phyloP scores from a whole-genome alignment of 2,329 filamentous ascomycete genomes.

The Ceratocystis colombiana region DNA sequence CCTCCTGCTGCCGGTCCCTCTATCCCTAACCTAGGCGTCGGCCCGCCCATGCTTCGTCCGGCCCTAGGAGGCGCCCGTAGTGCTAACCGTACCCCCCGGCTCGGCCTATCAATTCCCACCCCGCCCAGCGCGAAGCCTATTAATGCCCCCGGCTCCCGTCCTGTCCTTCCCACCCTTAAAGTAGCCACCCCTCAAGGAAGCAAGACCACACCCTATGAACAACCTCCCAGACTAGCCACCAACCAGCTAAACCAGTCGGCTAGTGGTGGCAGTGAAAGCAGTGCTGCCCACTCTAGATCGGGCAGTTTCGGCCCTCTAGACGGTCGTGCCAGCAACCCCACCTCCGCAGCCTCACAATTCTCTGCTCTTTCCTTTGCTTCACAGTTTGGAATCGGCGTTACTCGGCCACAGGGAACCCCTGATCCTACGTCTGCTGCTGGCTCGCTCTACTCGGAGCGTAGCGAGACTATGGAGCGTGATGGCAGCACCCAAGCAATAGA shows the following conservation, averaged over 20 bases:
- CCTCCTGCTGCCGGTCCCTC: slow-evolving; percentile 28
- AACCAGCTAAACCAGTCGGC: slow-evolving; percentile 53
- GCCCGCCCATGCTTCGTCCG: slow-evolving; percentile 70
- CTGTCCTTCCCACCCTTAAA: slow-evolving; percentile 67
- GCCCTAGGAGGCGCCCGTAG: slow-evolving; percentile 63
- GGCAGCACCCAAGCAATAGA: slow-evolving; percentile 67
- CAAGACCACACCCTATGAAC: slow-evolving; percentile 60
- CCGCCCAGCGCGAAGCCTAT: slow-evolving; percentile 75
- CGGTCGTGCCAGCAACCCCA: slow-evolving; percentile 66
- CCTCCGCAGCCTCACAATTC: slow-evolving; percentile 78
- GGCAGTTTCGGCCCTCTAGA: slow-evolving; percentile 74
- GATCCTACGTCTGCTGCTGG: slow-evolving; percentile 81
- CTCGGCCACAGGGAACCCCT: slow-evolving; percentile 56
- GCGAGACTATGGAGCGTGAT: slow-evolving; percentile 55
- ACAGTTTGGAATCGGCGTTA: slow-evolving; percentile 57
- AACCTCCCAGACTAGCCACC: slow-evolving; percentile 33
- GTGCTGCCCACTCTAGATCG: slow-evolving; percentile 66
- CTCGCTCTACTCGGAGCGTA: slow-evolving; percentile 71
- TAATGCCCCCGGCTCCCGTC: slow-evolving; percentile 36
- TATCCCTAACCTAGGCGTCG: slow-evolving; percentile 57
- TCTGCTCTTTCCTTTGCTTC: slow-evolving; percentile 72
- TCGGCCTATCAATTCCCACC: slow-evolving; percentile 82
- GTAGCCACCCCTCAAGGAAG: slow-evolving; percentile 83
- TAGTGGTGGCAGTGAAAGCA: slow-evolving; percentile 69
- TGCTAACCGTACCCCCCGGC: slow-evolving; percentile 58